Evolutionary conservation across 2,329 filamentous ascomycete species (phyloP).

Genomic region (Trichoderma brevicompactum): DNA sequence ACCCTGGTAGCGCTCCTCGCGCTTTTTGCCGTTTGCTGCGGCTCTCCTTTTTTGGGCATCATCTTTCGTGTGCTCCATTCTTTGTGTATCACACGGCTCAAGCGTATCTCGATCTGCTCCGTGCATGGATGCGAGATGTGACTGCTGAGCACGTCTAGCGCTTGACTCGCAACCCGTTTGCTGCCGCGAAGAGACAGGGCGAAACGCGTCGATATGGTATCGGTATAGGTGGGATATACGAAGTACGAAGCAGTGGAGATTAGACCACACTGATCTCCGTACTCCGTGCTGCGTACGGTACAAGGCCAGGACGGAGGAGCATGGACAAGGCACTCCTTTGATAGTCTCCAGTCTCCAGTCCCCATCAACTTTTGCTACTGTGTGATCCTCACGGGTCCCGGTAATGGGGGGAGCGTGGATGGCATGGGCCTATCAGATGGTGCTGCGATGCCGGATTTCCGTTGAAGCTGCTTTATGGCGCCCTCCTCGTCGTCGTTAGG

Average conservation of each 20-base stretch:
- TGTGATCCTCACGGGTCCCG: constrained; percentile 7
- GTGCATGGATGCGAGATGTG: constrained; percentile 11
- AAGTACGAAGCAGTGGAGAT: constrained; percentile 13
- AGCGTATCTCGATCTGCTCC: constrained; percentile 22
- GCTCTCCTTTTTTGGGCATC: constrained; percentile 16
- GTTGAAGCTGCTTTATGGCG: background rate
- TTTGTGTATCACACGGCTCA: constrained; percentile 14
- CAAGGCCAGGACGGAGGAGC: too few relatives aligned
- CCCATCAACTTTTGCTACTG: background rate
- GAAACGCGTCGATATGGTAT: background rate
- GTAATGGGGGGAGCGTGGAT: background rate
- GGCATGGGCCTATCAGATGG: constrained; percentile 21
- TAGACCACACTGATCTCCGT: background rate
- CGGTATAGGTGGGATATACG: background rate
- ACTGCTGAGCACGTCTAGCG: background rate
- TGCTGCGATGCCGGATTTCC: constrained; percentile 22
- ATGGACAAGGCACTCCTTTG: background rate
- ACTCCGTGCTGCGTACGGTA: background rate
- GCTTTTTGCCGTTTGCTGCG: background rate
- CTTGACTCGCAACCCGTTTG: background rate
- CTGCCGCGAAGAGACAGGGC: background rate
- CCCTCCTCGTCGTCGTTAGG: background rate
- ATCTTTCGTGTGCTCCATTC: constrained; percentile 1
- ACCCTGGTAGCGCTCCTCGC: background rate
- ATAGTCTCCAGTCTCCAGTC: background rate